Evolutionary conservation across 2,329 filamentous ascomycete genomes (phyloP), one percentile per base, ranked within the genome.

Genomic region (Trichoderma asperellum): DNA sequence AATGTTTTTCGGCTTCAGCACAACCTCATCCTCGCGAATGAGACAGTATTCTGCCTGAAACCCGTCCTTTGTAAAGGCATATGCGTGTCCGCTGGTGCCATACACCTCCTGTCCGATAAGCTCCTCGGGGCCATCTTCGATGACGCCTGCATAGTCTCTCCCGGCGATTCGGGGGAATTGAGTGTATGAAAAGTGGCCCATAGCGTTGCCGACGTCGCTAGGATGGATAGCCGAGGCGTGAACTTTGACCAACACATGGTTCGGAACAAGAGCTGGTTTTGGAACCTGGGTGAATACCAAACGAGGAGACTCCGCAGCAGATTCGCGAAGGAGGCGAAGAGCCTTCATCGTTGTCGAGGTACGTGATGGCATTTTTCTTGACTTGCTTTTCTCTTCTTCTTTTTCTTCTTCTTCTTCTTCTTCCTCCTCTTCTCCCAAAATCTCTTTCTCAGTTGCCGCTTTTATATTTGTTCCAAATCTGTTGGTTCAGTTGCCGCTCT

Each of bases 1-100:
- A 11, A 70, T 18, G 52, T 53, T 70, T 6, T 64, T 64, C 37
- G 69, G 69, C 69, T 70, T 70, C 53, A 62, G n/a, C 12, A 59
- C 58, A 34, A 70, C 55, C 7, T 68, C 65, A 0, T 63, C 57
- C 24, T 69, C 52, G 12, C 63, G 69, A 6, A 69, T 35, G 4
- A 70, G 65, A 21, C 58, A 58, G 34, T 70, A 70, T 53, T 70
- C 69, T 7, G 69, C 69, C 59, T 70, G 69, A 27, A 70, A 70
- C 2, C 69, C 69, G 34, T 70, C 69, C 34, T 58, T 60, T 49
- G 56, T 70, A 27, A 70, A 70, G n/a, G 69, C 69, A 52, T 70
- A 68, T 10, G 27, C 60, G 21, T 53, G n/a, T 18, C 69, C 69
- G 16, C 69, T 70, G 29, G 69, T 70, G 21, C 69, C 69, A 21